Evolutionary conservation across 768 basidiomycete genomes (phyloP), one percentile per base, ranked within the genome.

Genomic region (Dentipellis fragilis): DNA sequence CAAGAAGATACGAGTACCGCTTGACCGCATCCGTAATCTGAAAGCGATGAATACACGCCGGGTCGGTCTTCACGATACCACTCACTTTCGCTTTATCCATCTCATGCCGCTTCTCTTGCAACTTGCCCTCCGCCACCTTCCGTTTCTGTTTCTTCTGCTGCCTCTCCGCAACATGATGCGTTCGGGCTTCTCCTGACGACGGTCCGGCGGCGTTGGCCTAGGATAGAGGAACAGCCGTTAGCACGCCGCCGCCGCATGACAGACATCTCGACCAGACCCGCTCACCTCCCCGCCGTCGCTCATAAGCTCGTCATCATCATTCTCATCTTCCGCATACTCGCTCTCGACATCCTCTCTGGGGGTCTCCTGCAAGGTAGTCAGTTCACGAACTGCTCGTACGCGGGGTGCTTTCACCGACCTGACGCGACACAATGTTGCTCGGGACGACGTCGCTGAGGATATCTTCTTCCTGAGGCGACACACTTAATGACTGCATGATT

Each of bases 1-100:
- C 96, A 1, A 99, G 79, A n/a, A 98, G 81, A 69, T 97, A 98
- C 2, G 89, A 90, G 67, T 97, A 98, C 16, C 93, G 86, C 68
- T 98, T 98, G 58, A 97, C 89, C 10, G 93, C 91, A 65, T 97
- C 94, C 17, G 90, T 73, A 40, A 93, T 79, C 92, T 97, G 61
- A 19, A 0, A 53, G 47, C 38, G 16, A 48, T 63, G 58, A 64
- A 17, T n/a, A 22, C 53, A 56, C 52, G 42, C 9, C 36, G 14
- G 34, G 38, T 35, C 40, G 17, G 39, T 36, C 16, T 16, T 38
- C 2, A 4, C 22, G 39, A 29, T 4, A 34, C 1, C 19, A 54
- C 69, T 16, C 60, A 85, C 89, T 76, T 92, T 93, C 22, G 84
- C 87, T 67, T 90, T 91, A 73, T 91, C 87, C 85, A 93, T 89